These are phyloP conservation scores for Sarocladium kiliense DNA, from an alignment of 2,329 filamentous ascomycete genomes.

Conservation along the genomic window DNA sequence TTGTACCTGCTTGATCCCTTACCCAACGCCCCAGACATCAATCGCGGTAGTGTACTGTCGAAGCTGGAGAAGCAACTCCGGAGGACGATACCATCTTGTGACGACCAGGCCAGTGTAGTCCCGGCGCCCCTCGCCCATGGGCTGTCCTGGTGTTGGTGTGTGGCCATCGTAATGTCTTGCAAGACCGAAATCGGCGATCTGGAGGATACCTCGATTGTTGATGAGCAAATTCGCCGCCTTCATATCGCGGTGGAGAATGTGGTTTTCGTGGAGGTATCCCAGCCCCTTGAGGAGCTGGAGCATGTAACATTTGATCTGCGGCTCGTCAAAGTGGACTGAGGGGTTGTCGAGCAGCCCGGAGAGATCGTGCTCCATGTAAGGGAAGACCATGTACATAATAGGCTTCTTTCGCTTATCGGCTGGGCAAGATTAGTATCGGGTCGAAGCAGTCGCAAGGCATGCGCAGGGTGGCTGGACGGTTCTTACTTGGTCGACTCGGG, in stretches of 20 bases:
- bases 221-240: constrained; percentile 97
- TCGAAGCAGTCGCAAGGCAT: not conserved
- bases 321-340: constrained; percentile 75
- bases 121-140: constrained; percentile 77
- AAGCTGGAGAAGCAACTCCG: constrained; percentile 83
- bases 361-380: constrained; percentile 99
- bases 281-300: constrained; percentile 86
- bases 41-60: constrained; percentile 95
- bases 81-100: constrained; percentile 93
- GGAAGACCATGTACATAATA: constrained; percentile 97
- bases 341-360: constrained; percentile 95
- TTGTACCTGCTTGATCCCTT: constrained; percentile 28
- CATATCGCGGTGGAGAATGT: constrained; percentile 96
- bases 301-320: constrained; percentile 98
- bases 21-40: constrained; percentile 97
- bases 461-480: not conserved
- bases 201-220: constrained; percentile 85
- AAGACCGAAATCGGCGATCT: constrained; percentile 96
- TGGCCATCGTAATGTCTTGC: constrained; percentile 88
- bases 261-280: constrained; percentile 81
- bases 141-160: constrained; percentile 68
- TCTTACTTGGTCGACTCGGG: constrained; percentile 53
- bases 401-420: constrained; percentile 74
- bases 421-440: constrained; percentile 23
- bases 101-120: constrained; percentile 98